A percentile compares a stretch with the other conserved stretches of the same genome.
Conservation (phyloP, 768 basidiomycete genomes). For the Boletellus ananiceps region DNA sequence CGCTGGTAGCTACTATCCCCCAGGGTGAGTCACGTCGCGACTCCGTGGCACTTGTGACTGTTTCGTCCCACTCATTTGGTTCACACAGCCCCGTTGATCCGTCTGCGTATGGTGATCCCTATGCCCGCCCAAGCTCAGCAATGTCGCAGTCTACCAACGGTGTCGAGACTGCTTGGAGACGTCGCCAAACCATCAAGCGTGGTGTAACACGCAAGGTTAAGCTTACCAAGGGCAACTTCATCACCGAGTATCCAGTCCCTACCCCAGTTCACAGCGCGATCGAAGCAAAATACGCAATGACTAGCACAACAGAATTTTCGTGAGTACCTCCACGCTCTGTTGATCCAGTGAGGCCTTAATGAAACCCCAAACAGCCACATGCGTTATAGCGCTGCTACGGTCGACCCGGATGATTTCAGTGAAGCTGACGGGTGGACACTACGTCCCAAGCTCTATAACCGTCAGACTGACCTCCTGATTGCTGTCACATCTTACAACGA, state of each 20-base stretch:
- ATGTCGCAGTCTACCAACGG: slow-evolving; percentile 53
- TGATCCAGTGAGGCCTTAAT: neutral
- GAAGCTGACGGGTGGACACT: slow-evolving; percentile 80
- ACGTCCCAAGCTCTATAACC: slow-evolving; percentile 78
- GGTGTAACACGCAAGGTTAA: slow-evolving; percentile 93
- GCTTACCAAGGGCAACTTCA: slow-evolving; percentile 90
- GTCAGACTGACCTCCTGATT: slow-evolving; percentile 89
- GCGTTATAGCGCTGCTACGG: slow-evolving; percentile 90
- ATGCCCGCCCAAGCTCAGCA: slow-evolving; percentile 48
- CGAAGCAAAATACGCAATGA: slow-evolving; percentile 69
- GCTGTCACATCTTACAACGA: slow-evolving; percentile 94
- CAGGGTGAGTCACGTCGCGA: slow-evolving; percentile 46
- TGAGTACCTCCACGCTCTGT: slow-evolving; percentile 36
- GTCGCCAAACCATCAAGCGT: slow-evolving; percentile 88
- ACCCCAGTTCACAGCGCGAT: slow-evolving; percentile 79
- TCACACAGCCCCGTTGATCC: slow-evolving; percentile 48
- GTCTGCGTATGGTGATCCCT: slow-evolving; percentile 63
- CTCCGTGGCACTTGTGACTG: neutral
- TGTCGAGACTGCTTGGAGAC: slow-evolving; percentile 58
- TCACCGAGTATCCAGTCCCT: slow-evolving; percentile 85
- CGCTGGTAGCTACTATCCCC: slow-evolving; percentile 67
- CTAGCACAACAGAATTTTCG: slow-evolving; percentile 88
- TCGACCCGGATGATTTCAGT: slow-evolving; percentile 85
- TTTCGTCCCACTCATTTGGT: slow-evolving; percentile 3
- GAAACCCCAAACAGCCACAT: slow-evolving; percentile 52